A percentile compares a stretch with the other conserved stretches of the same genome.
These are phyloP conservation scores for Silybum marianum DNA, from an alignment of 129 eudicot genomes.

Conservation along the genomic window DNA sequence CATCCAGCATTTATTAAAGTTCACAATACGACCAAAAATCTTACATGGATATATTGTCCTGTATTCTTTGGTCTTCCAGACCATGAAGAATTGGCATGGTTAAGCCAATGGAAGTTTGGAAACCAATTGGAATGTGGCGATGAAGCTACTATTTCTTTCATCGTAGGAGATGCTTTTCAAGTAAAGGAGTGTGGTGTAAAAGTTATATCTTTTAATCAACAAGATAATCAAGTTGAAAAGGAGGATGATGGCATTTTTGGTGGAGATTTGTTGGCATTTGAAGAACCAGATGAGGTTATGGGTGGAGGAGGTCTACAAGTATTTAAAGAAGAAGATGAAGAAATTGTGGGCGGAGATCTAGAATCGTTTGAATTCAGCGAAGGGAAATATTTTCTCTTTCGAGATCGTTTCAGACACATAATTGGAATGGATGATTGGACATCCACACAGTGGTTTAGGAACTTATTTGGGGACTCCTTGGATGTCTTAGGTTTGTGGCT, in stretches of 20 bases:
- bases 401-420: background rate
- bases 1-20: slow-evolving; percentile 1
- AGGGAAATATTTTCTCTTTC: slow-evolving; percentile 13
- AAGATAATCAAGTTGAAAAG: background rate
- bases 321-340: background rate
- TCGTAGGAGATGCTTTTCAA: slow-evolving; percentile 6
- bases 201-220: background rate
- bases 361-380: background rate
- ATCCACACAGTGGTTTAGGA: slow-evolving; percentile 7
- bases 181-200: slow-evolving; percentile 20
- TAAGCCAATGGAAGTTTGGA: slow-evolving; percentile 28
- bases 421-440: slow-evolving; percentile 12
- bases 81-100: slow-evolving; percentile 21
- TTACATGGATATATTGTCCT: slow-evolving; percentile 24
- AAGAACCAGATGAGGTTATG: background rate
- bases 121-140: slow-evolving; percentile 11
- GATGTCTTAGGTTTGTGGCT: slow-evolving; percentile 16
- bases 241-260: background rate
- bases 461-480: slow-evolving; percentile 9
- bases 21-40: slow-evolving; percentile 22
- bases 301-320: background rate
- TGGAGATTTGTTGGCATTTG: background rate
- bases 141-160: slow-evolving; percentile 16
- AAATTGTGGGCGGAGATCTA: slow-evolving; percentile 11
- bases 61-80: slow-evolving; percentile 11